Evolutionary conservation across 1,284 basidiomycete species (phyloP).

Genomic region (Moesziomyces parantarcticus): DNA sequence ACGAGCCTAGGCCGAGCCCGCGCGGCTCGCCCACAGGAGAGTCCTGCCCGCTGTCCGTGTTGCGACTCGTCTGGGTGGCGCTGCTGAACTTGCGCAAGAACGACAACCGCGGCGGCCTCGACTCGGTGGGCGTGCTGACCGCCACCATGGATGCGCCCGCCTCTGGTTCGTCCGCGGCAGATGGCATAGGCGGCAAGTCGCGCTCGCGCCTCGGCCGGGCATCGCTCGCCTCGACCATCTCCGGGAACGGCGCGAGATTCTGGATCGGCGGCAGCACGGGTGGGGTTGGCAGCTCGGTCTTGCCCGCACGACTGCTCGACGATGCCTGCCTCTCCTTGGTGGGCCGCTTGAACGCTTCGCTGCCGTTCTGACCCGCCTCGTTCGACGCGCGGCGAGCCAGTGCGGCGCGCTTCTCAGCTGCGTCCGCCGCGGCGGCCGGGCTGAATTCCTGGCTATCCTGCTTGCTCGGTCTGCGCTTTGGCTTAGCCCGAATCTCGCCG

Average conservation of each 20-base stretch:
- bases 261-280: slow-evolving; percentile 50
- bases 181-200: slow-evolving; percentile 45
- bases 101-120: slow-evolving; percentile 31
- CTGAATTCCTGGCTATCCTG: slow-evolving; percentile 28
- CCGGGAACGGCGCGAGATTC: slow-evolving; percentile 50
- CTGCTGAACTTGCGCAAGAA: slow-evolving; percentile 45
- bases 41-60: slow-evolving; percentile 17
- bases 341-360: slow-evolving; percentile 12
- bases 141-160: slow-evolving; percentile 17
- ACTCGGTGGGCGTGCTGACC: slow-evolving; percentile 24
- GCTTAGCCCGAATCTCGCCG: slow-evolving; percentile 25
- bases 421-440: slow-evolving; percentile 41
- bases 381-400: slow-evolving; percentile 15
- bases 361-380: slow-evolving; percentile 9
- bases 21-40: slow-evolving; percentile 18
- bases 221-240: slow-evolving; percentile 1
- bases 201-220: slow-evolving; percentile 17
- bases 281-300: slow-evolving; percentile 34
- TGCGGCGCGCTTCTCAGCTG: slow-evolving; percentile 45
- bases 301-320: slow-evolving; percentile 20
- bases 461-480: slow-evolving; percentile 23
- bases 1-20: slow-evolving; percentile 6
- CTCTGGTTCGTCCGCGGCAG: slow-evolving; percentile 16
- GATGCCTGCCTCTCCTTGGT: slow-evolving; percentile 26
- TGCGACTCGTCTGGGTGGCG: slow-evolving; percentile 22